Base-by-base conservation (phyloP, 371 early-diverging fungal species). In the Rhizopus stolonifer region DNA sequence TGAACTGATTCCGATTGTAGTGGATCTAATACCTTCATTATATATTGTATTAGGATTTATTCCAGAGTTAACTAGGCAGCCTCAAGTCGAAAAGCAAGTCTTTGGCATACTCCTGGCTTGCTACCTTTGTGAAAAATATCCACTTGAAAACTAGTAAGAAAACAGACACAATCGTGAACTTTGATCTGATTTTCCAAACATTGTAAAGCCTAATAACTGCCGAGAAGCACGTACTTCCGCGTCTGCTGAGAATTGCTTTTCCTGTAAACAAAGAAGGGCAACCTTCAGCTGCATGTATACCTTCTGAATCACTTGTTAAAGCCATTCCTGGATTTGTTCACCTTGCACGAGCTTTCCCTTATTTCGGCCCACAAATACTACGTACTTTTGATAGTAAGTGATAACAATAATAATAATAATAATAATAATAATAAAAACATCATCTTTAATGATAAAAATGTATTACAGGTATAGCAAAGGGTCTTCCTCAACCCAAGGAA, bases 41-140 rank as follows among this genome's bases (percentile, higher is more conserved):
- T 81, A 79, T 46, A 77, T 78, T 18, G 77, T 78, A 5, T 34
- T 77, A n/a, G 74, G 71, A 23, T 81, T 80, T 40, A 54, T 82
- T 13, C 70, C 76, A 1, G 82, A 84, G 32, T 52, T 84, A 21
- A 47, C 78, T 6, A 57, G 73, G 46, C 74, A 79, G 11, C 79
- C 70, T 0, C 72, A 72, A 39, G 51, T 67, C 1, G 73, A 78
- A 10, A 72, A 78, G 32, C 73, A 74, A 48, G 70, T 78, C 13
- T 78, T 78, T 71, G 79, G 67, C n/a, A 70, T 74, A 7, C 53
- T 72, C 4, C 54, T 74, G n/a, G 75, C 69, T 2, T 74, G 79
- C 29, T 57, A 70, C 53, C 51, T 78, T 21, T 78, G 75, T 49
- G 73, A 78, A 43, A 70, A 72, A 44, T 78, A 78, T 23, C 79